Percentiles rank a stretch among this genome's conserved stretches.
phyloP scores from a whole-genome alignment of 2,329 filamentous ascomycete genomes.

The Passalora sequoiae region DNA sequence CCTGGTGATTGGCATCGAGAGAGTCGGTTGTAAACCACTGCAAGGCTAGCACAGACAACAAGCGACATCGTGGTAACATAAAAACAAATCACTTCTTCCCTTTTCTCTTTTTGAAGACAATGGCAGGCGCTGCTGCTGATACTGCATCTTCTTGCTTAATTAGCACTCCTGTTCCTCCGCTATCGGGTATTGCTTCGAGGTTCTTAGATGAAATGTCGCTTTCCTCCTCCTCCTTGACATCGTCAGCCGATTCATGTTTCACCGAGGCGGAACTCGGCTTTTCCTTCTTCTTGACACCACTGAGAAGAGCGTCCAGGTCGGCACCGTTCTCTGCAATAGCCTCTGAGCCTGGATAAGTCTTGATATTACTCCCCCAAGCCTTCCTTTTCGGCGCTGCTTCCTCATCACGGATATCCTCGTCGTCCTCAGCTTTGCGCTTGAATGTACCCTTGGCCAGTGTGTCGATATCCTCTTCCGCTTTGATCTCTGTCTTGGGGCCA shows the following conservation, averaged over 20 bases:
- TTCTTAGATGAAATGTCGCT: conserved; percentile 30
- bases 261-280: conserved; percentile 22
- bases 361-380: conserved; percentile 45
- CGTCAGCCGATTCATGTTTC: conserved; percentile 28
- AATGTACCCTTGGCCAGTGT: conserved; percentile 51
- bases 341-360: conserved; percentile 41
- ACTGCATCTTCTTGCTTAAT: conserved; percentile 24
- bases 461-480: conserved; percentile 40
- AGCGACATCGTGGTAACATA: neutral
- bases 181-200: conserved; percentile 22
- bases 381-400: conserved; percentile 36
- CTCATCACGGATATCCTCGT: conserved; percentile 57
- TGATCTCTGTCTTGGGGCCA: conserved; percentile 31
- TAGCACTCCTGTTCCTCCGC: conserved; percentile 4
- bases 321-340: conserved; percentile 46
- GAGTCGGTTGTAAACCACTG: neutral
- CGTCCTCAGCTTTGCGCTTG: conserved; percentile 59
- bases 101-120: conserved; percentile 78
- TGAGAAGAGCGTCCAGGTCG: conserved; percentile 59
- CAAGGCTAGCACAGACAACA: neutral
- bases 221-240: conserved; percentile 31
- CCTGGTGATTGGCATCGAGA: neutral
- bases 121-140: conserved; percentile 45
- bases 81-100: conserved; percentile 34
- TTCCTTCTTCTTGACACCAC: conserved; percentile 30